Evolutionary conservation across 768 basidiomycete species (phyloP), one percentile per base, ranked within the genome.

Genomic region (Grammothele lineata): DNA sequence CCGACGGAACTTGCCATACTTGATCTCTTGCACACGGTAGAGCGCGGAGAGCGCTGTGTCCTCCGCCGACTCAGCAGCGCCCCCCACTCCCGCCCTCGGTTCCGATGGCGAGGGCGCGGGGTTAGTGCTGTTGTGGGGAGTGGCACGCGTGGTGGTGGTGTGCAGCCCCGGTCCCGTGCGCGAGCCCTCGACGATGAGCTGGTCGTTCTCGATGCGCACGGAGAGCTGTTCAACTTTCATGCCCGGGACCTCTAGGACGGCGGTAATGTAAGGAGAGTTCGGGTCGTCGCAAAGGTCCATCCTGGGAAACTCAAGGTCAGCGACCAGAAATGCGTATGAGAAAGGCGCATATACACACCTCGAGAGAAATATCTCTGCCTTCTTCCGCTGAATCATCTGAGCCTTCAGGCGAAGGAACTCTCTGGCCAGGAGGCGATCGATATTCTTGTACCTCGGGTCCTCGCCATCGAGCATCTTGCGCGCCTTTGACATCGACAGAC

Each of bases 281-380:
- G 66, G 62, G 34, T 70, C 66, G 51, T 73, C 69, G 43, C 59
- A 72, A 21, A 73, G 23, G 43, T 73, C 71, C 46, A 71, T 63
- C 36, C 71, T 73, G 46, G 24, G 21, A 41, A 30, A 26, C 1
- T 23, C 19, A 15, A n/a, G 37, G 17, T 19, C 35, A 6, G 8
- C 12, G 17, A n/a, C 35, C 30, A 36, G 17, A 7, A 19, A n/a
- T 36, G 18, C 6, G 35, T 26, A 34, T 18, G 36, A 33, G n/a
- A n/a, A n/a, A 30, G 7, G 27, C 27, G 27, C 27, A 30, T 30
- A 14, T 3, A 37, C 48, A 22, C 27, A 45, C 55, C 55, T 56
- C 6, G 55, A 48, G 32, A 42, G 38, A 35, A 38, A 56, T 0
- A 38, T 22, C 2, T 42, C 47, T 0, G 42, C 15, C 15, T n/a